A percentile compares a stretch with the other conserved stretches of the same genome.
Conservation (phyloP, 1,139 yeast genomes). For the Kazachstania sp. region DNA sequence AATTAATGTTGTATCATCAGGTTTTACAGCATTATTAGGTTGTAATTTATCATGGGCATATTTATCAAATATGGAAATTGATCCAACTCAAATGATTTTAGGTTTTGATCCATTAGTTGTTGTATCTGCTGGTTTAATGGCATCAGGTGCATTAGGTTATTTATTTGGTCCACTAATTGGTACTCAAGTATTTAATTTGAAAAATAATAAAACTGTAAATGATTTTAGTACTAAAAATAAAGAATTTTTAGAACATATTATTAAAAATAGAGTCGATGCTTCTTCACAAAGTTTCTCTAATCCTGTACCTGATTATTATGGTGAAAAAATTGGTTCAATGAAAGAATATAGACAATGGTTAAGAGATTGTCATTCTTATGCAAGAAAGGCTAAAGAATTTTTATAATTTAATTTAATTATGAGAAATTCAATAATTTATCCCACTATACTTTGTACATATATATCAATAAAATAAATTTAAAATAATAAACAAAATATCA, state of each 20-base stretch:
- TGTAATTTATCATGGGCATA: slow-evolving; percentile 66
- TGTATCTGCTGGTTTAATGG: slow-evolving; percentile 53
- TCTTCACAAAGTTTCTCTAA: slow-evolving; percentile 85
- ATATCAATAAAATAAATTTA: too few species aligned
- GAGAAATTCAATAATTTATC: too few species aligned
- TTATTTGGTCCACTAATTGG: slow-evolving; percentile 81
- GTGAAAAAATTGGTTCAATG: slow-evolving; percentile 85
- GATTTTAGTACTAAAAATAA: slow-evolving; percentile 56
- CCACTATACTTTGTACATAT: slow-evolving; percentile 1
- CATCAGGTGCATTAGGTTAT: slow-evolving; percentile 73
- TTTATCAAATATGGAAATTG: slow-evolving; percentile 72
- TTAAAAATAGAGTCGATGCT: slow-evolving; percentile 81
- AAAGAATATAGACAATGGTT: slow-evolving; percentile 91
- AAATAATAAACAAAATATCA: background rate
- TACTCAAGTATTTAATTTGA: slow-evolving; percentile 51
- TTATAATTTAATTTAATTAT: slow-evolving; percentile 41
- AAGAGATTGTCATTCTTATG: slow-evolving; percentile 86
- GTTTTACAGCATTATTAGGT: slow-evolving; percentile 59
- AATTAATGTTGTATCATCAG: slow-evolving; percentile 59
- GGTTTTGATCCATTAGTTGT: slow-evolving; percentile 86
- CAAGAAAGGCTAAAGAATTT: slow-evolving; percentile 76
- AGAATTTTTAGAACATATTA: slow-evolving; percentile 63
- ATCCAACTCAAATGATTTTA: slow-evolving; percentile 69
- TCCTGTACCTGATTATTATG: slow-evolving; percentile 97
- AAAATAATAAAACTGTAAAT: slow-evolving; percentile 40